Base-by-base conservation (phyloP, 176 grass and related monocot genomes). In the Guadua angustifolia region DNA sequence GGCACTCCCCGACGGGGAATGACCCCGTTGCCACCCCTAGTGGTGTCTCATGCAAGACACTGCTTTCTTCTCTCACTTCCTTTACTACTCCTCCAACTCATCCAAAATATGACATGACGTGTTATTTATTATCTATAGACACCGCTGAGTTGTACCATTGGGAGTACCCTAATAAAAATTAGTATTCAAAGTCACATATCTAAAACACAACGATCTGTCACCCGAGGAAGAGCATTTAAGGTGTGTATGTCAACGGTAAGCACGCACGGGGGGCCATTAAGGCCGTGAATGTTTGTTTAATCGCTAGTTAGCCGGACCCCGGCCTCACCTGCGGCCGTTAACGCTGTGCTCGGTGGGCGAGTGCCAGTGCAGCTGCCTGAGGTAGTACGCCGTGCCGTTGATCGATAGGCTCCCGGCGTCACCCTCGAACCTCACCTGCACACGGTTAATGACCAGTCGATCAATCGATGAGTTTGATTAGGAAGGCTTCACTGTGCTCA, bases 331-430 rank as follows among this genome's bases (percentile, higher is more conserved):
- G 26, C 25, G 84, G 21, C 79, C 92, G 26, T 93, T 86, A 59
- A 97, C 68, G 24, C 60, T 80, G 82, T 97, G 95, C 81, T 97
- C 95, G 35, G 88, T 93, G 21, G 95, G 95, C 6, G 84, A 83
- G 61, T 97, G 95, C 92, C 90, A 97, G 73, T 97, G 95, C 84
- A 94, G 17, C 84, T 89, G 88, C 26, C 0, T 65, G 21, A 97
- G 83, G 32, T 29, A 15, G 82, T 94, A 97, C 15, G 70, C 39
- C 3, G 82, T 94, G 69, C 86, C 88, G 45, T 88, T 66, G 68
- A 97, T 93, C 69, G 77, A 21, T 3, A 97, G 4, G 21, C 78
- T 80, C 22, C 95, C 95, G 19, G 90, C 90, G 55, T 91, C 79
- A 16, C 72, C 82, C 0, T 82, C 4, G 81, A 88, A 94, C 74